Percentiles rank a stretch among this genome's conserved stretches.
These are phyloP conservation scores for Corymbia calophylla DNA, from an alignment of 441 rosid species.

Conservation along the genomic window DNA sequence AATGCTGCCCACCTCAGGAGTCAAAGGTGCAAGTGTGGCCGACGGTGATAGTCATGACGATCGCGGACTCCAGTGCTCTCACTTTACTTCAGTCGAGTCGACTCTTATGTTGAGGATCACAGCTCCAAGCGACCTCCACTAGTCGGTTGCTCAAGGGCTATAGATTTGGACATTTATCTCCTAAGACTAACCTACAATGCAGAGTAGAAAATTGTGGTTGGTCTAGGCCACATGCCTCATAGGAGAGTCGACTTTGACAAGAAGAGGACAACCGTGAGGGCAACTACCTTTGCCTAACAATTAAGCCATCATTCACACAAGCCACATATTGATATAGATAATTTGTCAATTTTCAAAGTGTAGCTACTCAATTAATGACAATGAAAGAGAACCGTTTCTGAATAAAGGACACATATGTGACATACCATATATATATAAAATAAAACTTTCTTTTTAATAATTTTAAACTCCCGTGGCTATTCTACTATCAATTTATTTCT, in stretches of 20 bases:
- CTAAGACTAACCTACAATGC: background rate
- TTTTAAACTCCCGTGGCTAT: background rate
- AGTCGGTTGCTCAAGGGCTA: fast-evolving
- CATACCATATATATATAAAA: background rate
- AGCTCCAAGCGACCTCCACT: background rate
- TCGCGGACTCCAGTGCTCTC: background rate
- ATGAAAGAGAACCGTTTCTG: background rate
- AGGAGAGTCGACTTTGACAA: background rate
- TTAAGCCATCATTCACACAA: background rate
- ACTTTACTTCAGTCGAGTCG: too few relatives aligned
- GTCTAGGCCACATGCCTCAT: background rate
- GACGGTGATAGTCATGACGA: fast-evolving
- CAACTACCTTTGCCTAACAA: background rate
- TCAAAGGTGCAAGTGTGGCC: too few relatives aligned
- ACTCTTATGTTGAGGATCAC: background rate
- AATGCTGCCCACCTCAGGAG: background rate
- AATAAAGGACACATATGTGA: background rate
- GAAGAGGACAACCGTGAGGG: background rate
- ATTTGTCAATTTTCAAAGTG: background rate
- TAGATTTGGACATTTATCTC: background rate
- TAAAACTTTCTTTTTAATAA: too few relatives aligned
- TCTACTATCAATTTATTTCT: too few relatives aligned
- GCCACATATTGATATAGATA: background rate
- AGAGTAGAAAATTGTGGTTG: too few relatives aligned
- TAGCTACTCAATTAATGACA: background rate